These are phyloP conservation scores for Solanum medicagineum DNA, from an alignment of 257 asterid genomes.

Conservation along the genomic window DNA sequence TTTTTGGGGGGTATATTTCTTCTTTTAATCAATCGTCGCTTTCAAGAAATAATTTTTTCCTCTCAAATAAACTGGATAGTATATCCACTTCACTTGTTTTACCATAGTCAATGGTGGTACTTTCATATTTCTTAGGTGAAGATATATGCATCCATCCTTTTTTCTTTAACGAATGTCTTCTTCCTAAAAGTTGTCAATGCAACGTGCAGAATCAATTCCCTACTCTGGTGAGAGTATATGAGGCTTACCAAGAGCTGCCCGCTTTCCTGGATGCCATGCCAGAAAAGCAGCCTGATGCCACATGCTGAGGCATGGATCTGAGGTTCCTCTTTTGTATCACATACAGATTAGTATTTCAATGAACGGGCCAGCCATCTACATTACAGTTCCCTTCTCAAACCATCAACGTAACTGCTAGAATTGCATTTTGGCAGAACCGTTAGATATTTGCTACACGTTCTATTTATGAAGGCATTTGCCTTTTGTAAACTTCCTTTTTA, in stretches of 20 bases:
- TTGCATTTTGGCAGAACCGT: neutral
- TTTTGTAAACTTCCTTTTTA: neutral
- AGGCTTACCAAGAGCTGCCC: constrained; percentile 33
- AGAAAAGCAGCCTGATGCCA: constrained; percentile 49
- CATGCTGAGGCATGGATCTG: constrained; percentile 25
- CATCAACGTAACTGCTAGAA: neutral
- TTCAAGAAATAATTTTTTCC: neutral
- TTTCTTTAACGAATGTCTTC: neutral
- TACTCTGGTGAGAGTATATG: constrained; percentile 17
- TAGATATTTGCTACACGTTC: neutral
- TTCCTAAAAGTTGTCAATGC: neutral
- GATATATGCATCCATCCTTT: neutral
- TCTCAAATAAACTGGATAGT: neutral
- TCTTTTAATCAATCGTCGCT: neutral
- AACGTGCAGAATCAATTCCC: constrained; percentile 42
- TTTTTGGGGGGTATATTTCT: neutral
- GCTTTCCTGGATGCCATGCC: constrained; percentile 49
- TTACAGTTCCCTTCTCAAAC: neutral
- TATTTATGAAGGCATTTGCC: neutral
- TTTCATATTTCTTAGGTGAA: neutral
- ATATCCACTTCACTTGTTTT: neutral
- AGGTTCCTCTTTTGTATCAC: neutral
- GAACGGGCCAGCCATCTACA: neutral
- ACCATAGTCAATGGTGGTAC: neutral
- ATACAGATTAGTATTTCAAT: neutral